Conservation (phyloP, 2,329 filamentous ascomycete genomes). For the Arthrobotrys sphaeroides region DNA sequence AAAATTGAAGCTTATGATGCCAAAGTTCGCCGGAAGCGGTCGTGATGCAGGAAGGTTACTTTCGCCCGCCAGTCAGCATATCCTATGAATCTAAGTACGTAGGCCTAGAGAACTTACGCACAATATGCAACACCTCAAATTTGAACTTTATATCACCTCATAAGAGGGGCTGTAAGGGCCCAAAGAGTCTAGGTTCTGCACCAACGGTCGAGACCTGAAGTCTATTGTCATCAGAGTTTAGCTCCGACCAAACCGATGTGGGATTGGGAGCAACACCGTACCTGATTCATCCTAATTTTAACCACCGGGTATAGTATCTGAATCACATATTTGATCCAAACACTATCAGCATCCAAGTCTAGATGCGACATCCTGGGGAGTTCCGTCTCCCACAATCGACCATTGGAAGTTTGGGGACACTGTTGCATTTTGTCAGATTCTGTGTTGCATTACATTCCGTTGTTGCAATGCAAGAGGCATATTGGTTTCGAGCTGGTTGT, state of each 20-base stretch:
- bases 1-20: background rate
- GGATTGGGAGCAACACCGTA: background rate
- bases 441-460: no score
- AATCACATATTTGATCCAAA: background rate
- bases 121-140: background rate
- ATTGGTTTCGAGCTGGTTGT: no score
- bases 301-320: background rate
- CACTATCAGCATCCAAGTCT: background rate
- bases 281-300: background rate
- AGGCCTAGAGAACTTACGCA: background rate
- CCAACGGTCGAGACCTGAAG: constrained; percentile 9
- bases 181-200: background rate
- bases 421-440: background rate
- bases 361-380: background rate
- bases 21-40: constrained; percentile 42
- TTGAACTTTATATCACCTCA: background rate
- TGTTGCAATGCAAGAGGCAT: no score
- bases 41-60: background rate
- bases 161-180: background rate
- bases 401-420: background rate
- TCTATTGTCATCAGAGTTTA: background rate
- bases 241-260: background rate
- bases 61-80: background rate
- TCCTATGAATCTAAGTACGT: no score
- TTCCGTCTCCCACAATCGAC: background rate